These are phyloP conservation scores for Croton laevigatus DNA, from an alignment of 441 rosid species.

Conservation along the genomic window DNA sequence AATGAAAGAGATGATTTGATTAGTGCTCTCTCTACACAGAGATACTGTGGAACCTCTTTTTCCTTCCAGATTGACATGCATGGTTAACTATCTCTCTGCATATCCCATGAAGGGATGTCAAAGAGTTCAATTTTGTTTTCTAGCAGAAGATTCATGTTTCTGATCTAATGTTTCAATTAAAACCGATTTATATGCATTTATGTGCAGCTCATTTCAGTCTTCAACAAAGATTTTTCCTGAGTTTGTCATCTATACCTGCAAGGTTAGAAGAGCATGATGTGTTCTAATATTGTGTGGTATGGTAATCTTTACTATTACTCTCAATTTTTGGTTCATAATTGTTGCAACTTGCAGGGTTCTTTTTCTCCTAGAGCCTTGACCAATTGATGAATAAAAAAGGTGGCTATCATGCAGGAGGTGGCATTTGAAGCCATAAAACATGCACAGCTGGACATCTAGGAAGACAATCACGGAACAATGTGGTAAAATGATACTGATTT, in stretches of 20 bases:
- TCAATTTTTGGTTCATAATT: slow-evolving; percentile 28
- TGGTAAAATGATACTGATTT: neutral
- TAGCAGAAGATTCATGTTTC: slow-evolving; percentile 6
- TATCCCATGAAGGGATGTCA: neutral
- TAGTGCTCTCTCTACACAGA: neutral
- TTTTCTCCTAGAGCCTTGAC: slow-evolving; percentile 18
- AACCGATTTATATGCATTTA: neutral
- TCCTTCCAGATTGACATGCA: neutral
- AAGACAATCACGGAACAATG: slow-evolving; percentile 15
- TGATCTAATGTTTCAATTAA: neutral
- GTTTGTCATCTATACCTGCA: neutral
- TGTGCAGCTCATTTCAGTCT: neutral
- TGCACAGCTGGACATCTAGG: slow-evolving; percentile 9
- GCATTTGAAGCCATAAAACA: slow-evolving; percentile 17
- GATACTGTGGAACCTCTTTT: neutral
- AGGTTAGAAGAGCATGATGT: slow-evolving; percentile 10
- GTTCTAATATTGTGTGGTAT: neutral
- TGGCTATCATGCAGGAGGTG: slow-evolving; percentile 10
- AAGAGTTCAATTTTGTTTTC: neutral
- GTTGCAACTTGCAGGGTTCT: slow-evolving; percentile 33
- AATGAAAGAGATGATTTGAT: neutral
- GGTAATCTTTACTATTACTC: slow-evolving; percentile 13
- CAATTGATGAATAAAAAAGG: slow-evolving; percentile 13
- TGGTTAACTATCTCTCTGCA: neutral
- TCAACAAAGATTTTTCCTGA: neutral